Percentiles rank a stretch among this genome's conserved stretches.
phyloP scores from a whole-genome alignment of 1,284 basidiomycete species.

The Leccinum griseonigrum region DNA sequence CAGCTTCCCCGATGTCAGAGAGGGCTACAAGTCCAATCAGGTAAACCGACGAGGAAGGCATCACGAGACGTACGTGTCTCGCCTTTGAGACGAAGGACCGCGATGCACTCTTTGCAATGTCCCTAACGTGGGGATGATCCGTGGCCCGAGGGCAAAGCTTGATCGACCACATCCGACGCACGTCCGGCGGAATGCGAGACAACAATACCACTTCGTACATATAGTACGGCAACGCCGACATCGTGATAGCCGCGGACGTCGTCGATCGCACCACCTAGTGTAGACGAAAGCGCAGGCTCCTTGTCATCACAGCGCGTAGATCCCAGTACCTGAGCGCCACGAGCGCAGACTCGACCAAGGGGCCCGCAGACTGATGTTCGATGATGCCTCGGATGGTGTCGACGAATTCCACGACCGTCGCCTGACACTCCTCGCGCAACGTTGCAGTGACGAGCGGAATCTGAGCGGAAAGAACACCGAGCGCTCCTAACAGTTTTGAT shows the following conservation, averaged over 20 bases:
- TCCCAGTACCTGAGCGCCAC: slow-evolving; percentile 59
- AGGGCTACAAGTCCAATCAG: slow-evolving; percentile 13
- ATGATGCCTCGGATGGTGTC: slow-evolving; percentile 50
- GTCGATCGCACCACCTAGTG: slow-evolving; percentile 48
- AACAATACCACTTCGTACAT: slow-evolving; percentile 41
- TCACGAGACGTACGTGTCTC: slow-evolving; percentile 23
- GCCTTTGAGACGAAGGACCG: slow-evolving; percentile 44
- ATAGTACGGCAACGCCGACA: slow-evolving; percentile 58
- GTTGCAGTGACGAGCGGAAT: slow-evolving; percentile 59
- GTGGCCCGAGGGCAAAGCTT: slow-evolving; percentile 78
- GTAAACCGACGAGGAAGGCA: neutral
- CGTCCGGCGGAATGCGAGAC: slow-evolving; percentile 1
- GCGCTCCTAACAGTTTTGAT: slow-evolving; percentile 52
- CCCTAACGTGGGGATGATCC: slow-evolving; percentile 82
- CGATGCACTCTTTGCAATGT: slow-evolving; percentile 63
- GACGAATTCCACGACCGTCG: slow-evolving; percentile 52
- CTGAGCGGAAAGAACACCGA: slow-evolving; percentile 65
- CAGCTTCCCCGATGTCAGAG: slow-evolving; percentile 34
- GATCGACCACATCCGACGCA: slow-evolving; percentile 10
- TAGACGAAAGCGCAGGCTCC: slow-evolving; percentile 57
- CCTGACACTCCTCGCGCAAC: slow-evolving; percentile 52
- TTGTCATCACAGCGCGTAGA: slow-evolving; percentile 61
- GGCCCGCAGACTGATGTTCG: slow-evolving; percentile 37
- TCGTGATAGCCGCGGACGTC: slow-evolving; percentile 38
- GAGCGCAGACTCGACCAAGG: slow-evolving; percentile 48